Conservation (phyloP, 352 stramenopile species). For the Globisporangium radiosum region DNA sequence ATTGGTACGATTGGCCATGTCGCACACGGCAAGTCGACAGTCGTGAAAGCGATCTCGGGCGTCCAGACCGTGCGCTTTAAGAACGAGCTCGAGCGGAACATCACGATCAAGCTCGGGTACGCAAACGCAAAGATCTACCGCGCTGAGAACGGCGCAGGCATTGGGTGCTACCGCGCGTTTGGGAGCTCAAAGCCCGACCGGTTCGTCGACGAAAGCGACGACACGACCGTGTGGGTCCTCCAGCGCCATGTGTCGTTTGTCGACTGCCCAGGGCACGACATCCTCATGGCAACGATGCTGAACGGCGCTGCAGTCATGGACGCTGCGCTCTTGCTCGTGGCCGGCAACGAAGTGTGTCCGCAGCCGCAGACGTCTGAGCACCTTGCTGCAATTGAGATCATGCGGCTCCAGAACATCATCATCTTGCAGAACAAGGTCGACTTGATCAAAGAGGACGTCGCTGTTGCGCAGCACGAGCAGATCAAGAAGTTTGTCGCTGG, state of each 20-base stretch:
- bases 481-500: conserved; percentile 89
- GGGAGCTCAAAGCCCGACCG: conserved; percentile 84
- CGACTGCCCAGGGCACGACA: conserved; percentile 99
- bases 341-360: conserved; percentile 97
- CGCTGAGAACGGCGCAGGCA: conserved; percentile 72
- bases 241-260: conserved; percentile 99
- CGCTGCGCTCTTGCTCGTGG: conserved; percentile 97
- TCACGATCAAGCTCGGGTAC: conserved; percentile 99
- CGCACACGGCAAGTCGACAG: conserved; percentile 99
- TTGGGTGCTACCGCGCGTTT: conserved; percentile 86
- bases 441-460: conserved; percentile 98
- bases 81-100: conserved; percentile 99
- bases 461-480: conserved; percentile 97
- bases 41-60: conserved; percentile 99
- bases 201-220: conserved; percentile 82
- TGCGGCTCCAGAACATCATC: conserved; percentile 99
- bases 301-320: conserved; percentile 99
- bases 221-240: conserved; percentile 87
- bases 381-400: conserved; percentile 99
- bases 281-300: conserved; percentile 99
- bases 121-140: conserved; percentile 99
- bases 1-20: conserved; percentile 99
- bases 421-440: conserved; percentile 99
- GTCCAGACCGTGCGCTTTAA: conserved; percentile 98
- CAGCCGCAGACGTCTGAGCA: conserved; percentile 99